A percentile compares a stretch with the other conserved stretches of the same genome.
phyloP scores from a whole-genome alignment of 805 yeast species.

The Metschnikowia koreensis region DNA sequence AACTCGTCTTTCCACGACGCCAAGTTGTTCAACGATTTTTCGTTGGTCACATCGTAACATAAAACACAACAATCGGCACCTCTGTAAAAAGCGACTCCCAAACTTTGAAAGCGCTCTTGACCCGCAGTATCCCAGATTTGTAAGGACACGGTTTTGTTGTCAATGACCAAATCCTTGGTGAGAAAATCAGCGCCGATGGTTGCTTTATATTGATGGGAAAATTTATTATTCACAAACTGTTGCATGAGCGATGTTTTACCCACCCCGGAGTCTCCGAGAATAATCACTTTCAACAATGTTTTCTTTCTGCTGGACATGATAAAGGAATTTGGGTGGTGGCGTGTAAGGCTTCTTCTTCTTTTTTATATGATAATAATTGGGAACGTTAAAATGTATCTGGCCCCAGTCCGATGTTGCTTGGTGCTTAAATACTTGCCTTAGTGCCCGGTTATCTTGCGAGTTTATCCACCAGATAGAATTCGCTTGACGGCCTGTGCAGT shows the following conservation, averaged over 20 bases:
- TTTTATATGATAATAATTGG: no score
- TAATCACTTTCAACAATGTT: constrained; percentile 79
- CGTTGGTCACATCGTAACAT: constrained; percentile 93
- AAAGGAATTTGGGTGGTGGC: neutral
- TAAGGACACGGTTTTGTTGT: constrained; percentile 76
- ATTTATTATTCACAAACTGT: constrained; percentile 92
- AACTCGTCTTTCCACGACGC: constrained; percentile 95
- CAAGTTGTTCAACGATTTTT: constrained; percentile 85
- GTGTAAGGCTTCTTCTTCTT: neutral
- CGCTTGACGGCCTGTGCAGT: neutral
- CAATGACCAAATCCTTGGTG: constrained; percentile 85
- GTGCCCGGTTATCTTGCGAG: neutral
- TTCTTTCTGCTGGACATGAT: constrained; percentile 64
- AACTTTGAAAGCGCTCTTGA: constrained; percentile 85
- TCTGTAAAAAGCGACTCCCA: constrained; percentile 95
- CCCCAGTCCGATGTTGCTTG: no score
- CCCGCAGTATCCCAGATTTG: constrained; percentile 61
- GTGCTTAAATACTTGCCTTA: neutral
- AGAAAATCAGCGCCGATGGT: constrained; percentile 97
- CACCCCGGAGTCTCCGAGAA: constrained; percentile 95
- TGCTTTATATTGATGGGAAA: constrained; percentile 93
- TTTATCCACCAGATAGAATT: neutral
- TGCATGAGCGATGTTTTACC: constrained; percentile 98
- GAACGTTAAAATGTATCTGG: no score
- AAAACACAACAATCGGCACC: constrained; percentile 98